Evolutionary conservation across 2,329 filamentous ascomycete genomes (phyloP).

Genomic region (Cadophora sp.): DNA sequence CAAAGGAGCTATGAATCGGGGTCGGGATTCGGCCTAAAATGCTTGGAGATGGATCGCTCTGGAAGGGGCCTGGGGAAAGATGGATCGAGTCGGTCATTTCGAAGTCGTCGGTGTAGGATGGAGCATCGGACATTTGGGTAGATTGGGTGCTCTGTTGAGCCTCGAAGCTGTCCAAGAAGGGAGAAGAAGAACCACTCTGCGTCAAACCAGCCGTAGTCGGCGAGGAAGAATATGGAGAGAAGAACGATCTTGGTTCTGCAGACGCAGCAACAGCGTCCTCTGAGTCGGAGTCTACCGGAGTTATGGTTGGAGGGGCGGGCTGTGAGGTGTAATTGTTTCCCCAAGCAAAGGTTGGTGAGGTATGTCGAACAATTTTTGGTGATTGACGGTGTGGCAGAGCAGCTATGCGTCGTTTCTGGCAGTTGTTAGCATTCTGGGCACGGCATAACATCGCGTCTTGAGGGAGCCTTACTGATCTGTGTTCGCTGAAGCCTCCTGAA

Average conservation of each 20-base stretch:
- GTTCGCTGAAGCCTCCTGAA: constrained; percentile 42
- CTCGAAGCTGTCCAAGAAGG: constrained; percentile 27
- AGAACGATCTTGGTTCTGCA: constrained; percentile 39
- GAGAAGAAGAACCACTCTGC: constrained; percentile 33
- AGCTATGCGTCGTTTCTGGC: constrained; percentile 45
- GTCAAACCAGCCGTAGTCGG: constrained; percentile 31
- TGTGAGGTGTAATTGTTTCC: constrained; percentile 35
- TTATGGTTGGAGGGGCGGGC: constrained; percentile 42
- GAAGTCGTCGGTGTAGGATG: constrained; percentile 42
- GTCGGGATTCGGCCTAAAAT: constrained; percentile 45
- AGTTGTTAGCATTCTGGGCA: constrained; percentile 21
- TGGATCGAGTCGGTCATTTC: constrained; percentile 45
- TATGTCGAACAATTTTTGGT: constrained; percentile 35
- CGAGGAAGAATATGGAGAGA: constrained; percentile 39
- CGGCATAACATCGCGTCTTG: neutral
- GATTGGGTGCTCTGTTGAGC: constrained; percentile 32
- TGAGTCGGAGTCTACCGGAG: constrained; percentile 43
- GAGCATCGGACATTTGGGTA: constrained; percentile 38
- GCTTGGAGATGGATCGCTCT: constrained; percentile 40
- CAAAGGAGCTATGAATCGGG: constrained; percentile 46
- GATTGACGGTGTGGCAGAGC: constrained; percentile 40
- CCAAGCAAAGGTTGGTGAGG: constrained; percentile 32
- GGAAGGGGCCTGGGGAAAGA: constrained; percentile 42
- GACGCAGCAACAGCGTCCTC: constrained; percentile 39
- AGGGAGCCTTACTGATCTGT: constrained; percentile 41